Base-by-base conservation (phyloP, 345 rosid genomes). In the Angophora floribunda region DNA sequence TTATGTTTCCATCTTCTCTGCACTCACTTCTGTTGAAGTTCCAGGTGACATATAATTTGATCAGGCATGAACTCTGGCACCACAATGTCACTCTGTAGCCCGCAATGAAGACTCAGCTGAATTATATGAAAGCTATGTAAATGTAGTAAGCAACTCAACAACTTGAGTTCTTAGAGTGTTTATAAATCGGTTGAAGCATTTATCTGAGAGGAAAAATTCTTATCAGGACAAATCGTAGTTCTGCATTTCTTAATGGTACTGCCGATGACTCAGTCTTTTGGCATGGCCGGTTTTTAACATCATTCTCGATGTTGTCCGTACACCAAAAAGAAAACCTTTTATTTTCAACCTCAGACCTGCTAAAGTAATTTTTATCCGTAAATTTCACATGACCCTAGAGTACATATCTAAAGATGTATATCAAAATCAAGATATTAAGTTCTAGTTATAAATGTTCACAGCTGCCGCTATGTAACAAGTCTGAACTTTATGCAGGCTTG, bases 401-500 rank as follows among this genome's bases (percentile, higher is more conserved):
- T 32, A 32, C 4, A 17, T 16, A 70, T 32, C 24, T 70, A 70
- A 32, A 70, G 47, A 36, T 2, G 47, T 36, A 70, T 70, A 45
- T 70, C 47, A 17, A 70, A 70, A 70, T 55, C 80, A 70, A 32
- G 80, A 70, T 32, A 24, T 32, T 32, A 70, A 70, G 45, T 17
- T 70, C 22, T 4, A 32, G 19, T 32, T 70, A 36, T 30, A 67
- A 70, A 70, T 70, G 80, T 17, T 70, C 36, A 26, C 47, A 4
- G 47, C 82, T 19, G 82, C 47, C 6, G 26, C 82, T 52, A 5
- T 28, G 82, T 32, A 12, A 53, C 41, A 59, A 55, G 75, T n/a
- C 87, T 4, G n/a, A 4, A 52, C 4, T 24, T 24, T 86, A 49
- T 86, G 91, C 90, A 95, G 95, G 90, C 90, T 93, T 85, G 91